These are phyloP conservation scores for Haplosporangium sp. DNA, from an alignment of 371 early-diverging fungal species.

Conservation along the genomic window DNA sequence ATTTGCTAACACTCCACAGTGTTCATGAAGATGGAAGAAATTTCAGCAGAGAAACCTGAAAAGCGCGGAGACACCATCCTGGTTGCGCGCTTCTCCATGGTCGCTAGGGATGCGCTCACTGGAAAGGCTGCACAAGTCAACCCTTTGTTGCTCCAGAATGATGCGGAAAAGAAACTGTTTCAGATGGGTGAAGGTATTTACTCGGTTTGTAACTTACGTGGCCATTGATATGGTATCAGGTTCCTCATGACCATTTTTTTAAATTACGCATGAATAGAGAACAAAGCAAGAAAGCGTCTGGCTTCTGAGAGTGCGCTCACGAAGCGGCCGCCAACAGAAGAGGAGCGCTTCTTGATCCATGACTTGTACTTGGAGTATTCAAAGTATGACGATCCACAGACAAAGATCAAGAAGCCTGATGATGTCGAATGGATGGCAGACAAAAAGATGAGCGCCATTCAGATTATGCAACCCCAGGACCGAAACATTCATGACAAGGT, in stretches of 20 bases:
- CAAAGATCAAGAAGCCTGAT: slow-evolving; percentile 57
- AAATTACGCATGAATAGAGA: slow-evolving; percentile 36
- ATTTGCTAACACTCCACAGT: slow-evolving; percentile 50
- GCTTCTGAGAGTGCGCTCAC: slow-evolving; percentile 67
- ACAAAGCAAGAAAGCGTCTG: slow-evolving; percentile 75
- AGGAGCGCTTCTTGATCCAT: slow-evolving; percentile 88
- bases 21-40: slow-evolving; percentile 77
- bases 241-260: not conserved
- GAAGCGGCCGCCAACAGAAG: slow-evolving; percentile 81
- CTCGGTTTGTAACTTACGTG: not conserved
- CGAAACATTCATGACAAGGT: slow-evolving; percentile 88
- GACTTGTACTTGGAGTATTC: slow-evolving; percentile 78
- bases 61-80: slow-evolving; percentile 66
- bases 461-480: slow-evolving; percentile 84
- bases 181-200: slow-evolving; percentile 69
- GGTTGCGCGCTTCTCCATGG: slow-evolving; percentile 92
- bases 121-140: slow-evolving; percentile 79
- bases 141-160: slow-evolving; percentile 77
- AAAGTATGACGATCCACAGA: slow-evolving; percentile 55
- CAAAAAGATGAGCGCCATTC: slow-evolving; percentile 78
- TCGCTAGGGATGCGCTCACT: slow-evolving; percentile 82
- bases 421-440: slow-evolving; percentile 84
- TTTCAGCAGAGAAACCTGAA: slow-evolving; percentile 20
- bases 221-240: not conserved
- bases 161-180: slow-evolving; percentile 78